Evolutionary conservation across 768 basidiomycete genomes (phyloP).

Genomic region (Boletellus sp.): DNA sequence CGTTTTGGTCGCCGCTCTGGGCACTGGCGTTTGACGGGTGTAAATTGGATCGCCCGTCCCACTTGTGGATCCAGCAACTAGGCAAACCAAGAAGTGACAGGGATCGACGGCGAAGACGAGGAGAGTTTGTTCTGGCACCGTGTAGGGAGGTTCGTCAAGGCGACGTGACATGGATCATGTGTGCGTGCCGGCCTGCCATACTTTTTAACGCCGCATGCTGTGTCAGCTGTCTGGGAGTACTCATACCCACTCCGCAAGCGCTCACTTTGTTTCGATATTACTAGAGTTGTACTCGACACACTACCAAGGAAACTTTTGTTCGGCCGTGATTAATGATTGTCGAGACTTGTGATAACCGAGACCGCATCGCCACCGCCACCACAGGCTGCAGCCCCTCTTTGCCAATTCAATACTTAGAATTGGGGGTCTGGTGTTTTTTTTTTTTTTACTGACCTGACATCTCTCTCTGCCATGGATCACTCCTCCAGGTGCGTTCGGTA

Average conservation of each 20-base stretch:
- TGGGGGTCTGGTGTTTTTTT: too few relatives aligned
- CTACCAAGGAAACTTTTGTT: neutral
- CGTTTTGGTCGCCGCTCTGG: conserved; percentile 74
- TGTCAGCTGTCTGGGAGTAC: too few relatives aligned
- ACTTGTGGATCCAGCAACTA: conserved; percentile 41
- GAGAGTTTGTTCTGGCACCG: conserved; percentile 62
- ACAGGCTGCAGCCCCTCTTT: too few relatives aligned
- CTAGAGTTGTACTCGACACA: too few relatives aligned
- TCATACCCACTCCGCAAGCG: too few relatives aligned
- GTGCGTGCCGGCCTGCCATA: too few relatives aligned
- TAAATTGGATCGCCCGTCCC: conserved; percentile 53
- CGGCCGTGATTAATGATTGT: too few relatives aligned
- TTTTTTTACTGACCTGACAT: too few relatives aligned
- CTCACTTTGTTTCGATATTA: too few relatives aligned
- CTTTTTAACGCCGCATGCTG: too few relatives aligned
- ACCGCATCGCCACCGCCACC: neutral
- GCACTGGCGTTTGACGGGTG: conserved; percentile 57
- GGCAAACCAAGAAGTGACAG: conserved; percentile 45
- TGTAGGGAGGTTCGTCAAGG: conserved; percentile 55
- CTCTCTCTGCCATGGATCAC: neutral
- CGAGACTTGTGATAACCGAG: too few relatives aligned
- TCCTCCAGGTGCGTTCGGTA: conserved; percentile 2
- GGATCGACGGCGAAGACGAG: conserved; percentile 48
- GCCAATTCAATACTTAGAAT: too few relatives aligned
- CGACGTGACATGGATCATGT: conserved; percentile 2